A percentile compares a stretch with the other conserved stretches of the same genome.
These are phyloP conservation scores for Ambrosia artemisiifolia DNA, from an alignment of 129 eudicot species.

Conservation along the genomic window DNA sequence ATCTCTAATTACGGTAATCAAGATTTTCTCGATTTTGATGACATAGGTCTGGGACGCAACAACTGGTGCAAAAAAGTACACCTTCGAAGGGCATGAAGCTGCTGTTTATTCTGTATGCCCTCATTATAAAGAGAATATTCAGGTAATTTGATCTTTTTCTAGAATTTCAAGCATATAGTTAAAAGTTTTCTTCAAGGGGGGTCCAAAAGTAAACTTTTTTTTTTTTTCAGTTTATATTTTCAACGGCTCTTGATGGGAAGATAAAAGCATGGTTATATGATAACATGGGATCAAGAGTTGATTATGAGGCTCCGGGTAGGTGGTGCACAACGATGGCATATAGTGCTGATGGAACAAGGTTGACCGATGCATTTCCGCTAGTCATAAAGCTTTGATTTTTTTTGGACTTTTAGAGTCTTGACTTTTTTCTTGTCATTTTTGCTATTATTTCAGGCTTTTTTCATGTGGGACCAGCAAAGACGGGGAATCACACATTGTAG, in stretches of 20 bases:
- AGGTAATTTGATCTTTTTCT: slow-evolving; percentile 37
- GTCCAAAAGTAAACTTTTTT: not conserved
- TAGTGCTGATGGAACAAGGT: slow-evolving; percentile 41
- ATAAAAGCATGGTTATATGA: slow-evolving; percentile 58
- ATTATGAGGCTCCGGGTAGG: slow-evolving; percentile 65
- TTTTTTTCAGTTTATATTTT: slow-evolving; percentile 40
- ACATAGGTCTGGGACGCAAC: slow-evolving; percentile 50
- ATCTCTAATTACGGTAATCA: not conserved
- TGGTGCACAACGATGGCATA: slow-evolving; percentile 59
- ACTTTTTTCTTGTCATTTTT: not conserved
- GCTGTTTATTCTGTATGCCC: slow-evolving; percentile 57
- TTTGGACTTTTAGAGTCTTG: not conserved
- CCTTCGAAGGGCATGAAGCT: slow-evolving; percentile 63
- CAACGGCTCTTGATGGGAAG: slow-evolving; percentile 56
- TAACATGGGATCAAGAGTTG: slow-evolving; percentile 36
- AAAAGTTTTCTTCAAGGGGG: not conserved
- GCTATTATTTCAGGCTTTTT: slow-evolving; percentile 51
- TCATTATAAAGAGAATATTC: slow-evolving; percentile 66
- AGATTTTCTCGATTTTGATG: not conserved
- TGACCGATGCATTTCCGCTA: slow-evolving; percentile 11
- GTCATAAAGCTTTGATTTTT: not conserved
- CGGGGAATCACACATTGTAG: slow-evolving; percentile 77
- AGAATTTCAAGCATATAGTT: not conserved
- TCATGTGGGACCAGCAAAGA: slow-evolving; percentile 88
- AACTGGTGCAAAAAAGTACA: slow-evolving; percentile 47